These are phyloP conservation scores for Lichtheimia ramosa DNA, from an alignment of 371 early-diverging fungal genomes.

Conservation along the genomic window DNA sequence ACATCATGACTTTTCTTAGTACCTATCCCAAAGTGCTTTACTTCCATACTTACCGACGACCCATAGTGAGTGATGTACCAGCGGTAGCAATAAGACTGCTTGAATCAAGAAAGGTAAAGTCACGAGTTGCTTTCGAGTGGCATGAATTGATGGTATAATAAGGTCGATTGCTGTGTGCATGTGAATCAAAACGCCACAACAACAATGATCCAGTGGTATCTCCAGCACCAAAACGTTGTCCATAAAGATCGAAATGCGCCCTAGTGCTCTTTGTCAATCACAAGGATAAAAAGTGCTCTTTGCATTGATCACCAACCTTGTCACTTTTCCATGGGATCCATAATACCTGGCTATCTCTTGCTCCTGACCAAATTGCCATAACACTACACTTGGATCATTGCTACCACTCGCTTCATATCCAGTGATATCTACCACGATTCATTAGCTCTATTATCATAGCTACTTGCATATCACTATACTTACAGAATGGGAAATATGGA, in stretches of 20 bases:
- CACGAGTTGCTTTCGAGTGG: slow-evolving; percentile 67
- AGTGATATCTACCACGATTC: slow-evolving; percentile 42
- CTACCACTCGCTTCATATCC: slow-evolving; percentile 47
- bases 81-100: slow-evolving; percentile 76
- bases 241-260: slow-evolving; percentile 70
- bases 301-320: slow-evolving; percentile 29
- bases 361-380: slow-evolving; percentile 68
- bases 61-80: slow-evolving; percentile 61
- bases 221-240: slow-evolving; percentile 76
- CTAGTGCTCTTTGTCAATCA: slow-evolving; percentile 16
- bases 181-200: slow-evolving; percentile 77
- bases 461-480: background rate
- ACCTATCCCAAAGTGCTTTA: too few species aligned
- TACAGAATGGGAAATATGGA: slow-evolving; percentile 61
- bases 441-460: background rate
- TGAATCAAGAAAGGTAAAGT: slow-evolving; percentile 73
- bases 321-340: slow-evolving; percentile 51
- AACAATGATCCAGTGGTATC: slow-evolving; percentile 68
- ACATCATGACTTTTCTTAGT: background rate
- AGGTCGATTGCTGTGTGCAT: slow-evolving; percentile 62
- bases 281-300: background rate
- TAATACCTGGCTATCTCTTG: slow-evolving; percentile 57
- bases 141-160: slow-evolving; percentile 54
- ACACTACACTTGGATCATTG: slow-evolving; percentile 48
- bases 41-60: slow-evolving; percentile 48